Evolutionary conservation across 1,139 yeast genomes (phyloP).

Genomic region (Suhomyces anneliseae): DNA sequence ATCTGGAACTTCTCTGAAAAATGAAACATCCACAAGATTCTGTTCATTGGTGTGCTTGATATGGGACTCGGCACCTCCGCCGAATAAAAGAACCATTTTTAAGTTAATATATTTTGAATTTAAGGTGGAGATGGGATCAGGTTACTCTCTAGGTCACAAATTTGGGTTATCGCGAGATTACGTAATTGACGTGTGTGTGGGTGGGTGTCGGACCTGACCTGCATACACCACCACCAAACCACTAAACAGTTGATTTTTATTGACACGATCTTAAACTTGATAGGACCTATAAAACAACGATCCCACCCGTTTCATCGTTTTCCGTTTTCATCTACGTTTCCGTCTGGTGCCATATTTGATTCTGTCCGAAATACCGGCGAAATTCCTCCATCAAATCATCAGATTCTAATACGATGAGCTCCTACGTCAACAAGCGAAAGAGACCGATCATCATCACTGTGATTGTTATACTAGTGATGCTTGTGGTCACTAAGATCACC

Average conservation of each 20-base stretch:
- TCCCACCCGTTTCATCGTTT: neutral
- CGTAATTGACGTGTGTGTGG: neutral
- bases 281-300: too few relatives aligned
- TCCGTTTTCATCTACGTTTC: neutral
- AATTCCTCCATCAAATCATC: neutral
- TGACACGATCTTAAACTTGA: neutral
- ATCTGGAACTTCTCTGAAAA: slow-evolving; percentile 78
- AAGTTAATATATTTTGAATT: neutral
- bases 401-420: slow-evolving; percentile 9
- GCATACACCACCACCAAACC: too few relatives aligned
- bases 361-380: neutral
- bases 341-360: neutral
- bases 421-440: slow-evolving; percentile 22
- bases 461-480: slow-evolving; percentile 20
- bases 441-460: slow-evolving; percentile 27
- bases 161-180: too few relatives aligned
- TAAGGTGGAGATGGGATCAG: neutral
- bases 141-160: neutral
- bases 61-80: slow-evolving; percentile 69
- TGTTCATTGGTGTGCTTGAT: slow-evolving; percentile 39
- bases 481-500: slow-evolving; percentile 24
- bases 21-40: slow-evolving; percentile 68
- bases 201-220: too few relatives aligned
- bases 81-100: slow-evolving; percentile 45
- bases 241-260: too few relatives aligned